phyloP scores from a whole-genome alignment of 139 green algal species.

The Pseudopediastrum boryanum region DNA sequence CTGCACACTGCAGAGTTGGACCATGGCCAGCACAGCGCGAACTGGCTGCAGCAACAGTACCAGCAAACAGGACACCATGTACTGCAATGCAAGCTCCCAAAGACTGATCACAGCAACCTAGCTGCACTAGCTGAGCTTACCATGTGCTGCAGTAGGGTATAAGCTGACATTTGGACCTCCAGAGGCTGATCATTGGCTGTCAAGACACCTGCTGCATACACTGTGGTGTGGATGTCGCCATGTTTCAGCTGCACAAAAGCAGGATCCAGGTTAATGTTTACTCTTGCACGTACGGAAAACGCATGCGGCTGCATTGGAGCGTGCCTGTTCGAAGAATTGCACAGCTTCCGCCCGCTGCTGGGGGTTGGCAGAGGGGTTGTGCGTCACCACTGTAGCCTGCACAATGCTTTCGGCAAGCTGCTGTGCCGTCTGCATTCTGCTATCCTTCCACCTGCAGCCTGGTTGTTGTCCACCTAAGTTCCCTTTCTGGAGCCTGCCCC shows the following conservation, averaged over 20 bases:
- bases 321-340: constrained; percentile 43
- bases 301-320: background rate
- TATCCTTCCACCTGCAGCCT: no score
- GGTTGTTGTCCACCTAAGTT: no score
- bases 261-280: background rate
- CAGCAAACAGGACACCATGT: no score
- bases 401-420: constrained; percentile 35
- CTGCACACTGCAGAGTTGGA: no score
- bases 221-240: constrained; percentile 37
- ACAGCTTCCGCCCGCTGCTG: constrained; percentile 50
- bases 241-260: constrained; percentile 31
- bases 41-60: no score
- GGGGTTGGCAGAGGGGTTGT: constrained; percentile 23
- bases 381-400: constrained; percentile 28
- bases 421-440: constrained; percentile 6
- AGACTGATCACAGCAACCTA: no score
- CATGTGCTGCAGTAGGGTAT: constrained; percentile 33
- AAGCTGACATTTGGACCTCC: constrained; percentile 44
- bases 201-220: constrained; percentile 28
- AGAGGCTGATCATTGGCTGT: constrained; percentile 35
- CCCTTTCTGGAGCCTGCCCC: no score
- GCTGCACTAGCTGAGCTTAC: no score
- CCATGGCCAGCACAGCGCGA: no score
- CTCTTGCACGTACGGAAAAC: no score
- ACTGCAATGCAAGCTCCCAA: no score